Base-by-base conservation (phyloP, 2,329 filamentous ascomycete species). In the Aspergillus sp. region DNA sequence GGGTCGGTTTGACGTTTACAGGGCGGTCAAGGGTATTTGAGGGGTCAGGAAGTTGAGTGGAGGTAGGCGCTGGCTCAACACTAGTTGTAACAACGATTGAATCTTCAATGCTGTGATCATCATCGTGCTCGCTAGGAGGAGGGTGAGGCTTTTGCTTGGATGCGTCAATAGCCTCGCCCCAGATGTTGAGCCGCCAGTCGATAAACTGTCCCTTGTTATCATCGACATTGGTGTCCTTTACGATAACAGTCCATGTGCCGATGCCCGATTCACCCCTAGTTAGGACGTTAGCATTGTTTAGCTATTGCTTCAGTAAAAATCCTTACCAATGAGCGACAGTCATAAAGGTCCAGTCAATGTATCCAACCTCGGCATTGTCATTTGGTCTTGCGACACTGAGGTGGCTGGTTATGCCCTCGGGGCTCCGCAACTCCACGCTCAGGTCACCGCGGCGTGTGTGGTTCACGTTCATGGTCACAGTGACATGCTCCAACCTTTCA, bases 281-380 rank as follows among this genome's bases (percentile, higher is more conserved):
- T 19, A 37, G 9, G 17, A 51, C 17, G 73, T 71, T 57, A 71
- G 63, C 42, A 40, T 15, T 40, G 40, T 22, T 52, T 34, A 48
- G 24, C 1, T 15, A 40, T 44, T 20, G 33, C 24, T 39, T 27
- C 5, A 8, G 9, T 37, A 48, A 17, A 45, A 17, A 42, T 30
- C 75, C 87, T 75, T 82, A 92, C 90, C 93, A 99, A 73, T 99
- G 95, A 62, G 88, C 93, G 39, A 99, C 95, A 61, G 89, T 96
- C 95, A 99, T 99, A 69, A 99, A 99, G 0, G 93, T 98, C 95
- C 95, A 99, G 76, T 98, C 91, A 39, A 87, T 79, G 72, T 98
- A 99, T 8, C 95, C 95, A 20, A 77, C 75, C 0, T 77, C 71
- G 37, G 82, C 83, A 1, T 82, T 79, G 73, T 99, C 95, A 20